Base-by-base conservation (phyloP, 768 basidiomycete species). In the Trametes cinnabarina region DNA sequence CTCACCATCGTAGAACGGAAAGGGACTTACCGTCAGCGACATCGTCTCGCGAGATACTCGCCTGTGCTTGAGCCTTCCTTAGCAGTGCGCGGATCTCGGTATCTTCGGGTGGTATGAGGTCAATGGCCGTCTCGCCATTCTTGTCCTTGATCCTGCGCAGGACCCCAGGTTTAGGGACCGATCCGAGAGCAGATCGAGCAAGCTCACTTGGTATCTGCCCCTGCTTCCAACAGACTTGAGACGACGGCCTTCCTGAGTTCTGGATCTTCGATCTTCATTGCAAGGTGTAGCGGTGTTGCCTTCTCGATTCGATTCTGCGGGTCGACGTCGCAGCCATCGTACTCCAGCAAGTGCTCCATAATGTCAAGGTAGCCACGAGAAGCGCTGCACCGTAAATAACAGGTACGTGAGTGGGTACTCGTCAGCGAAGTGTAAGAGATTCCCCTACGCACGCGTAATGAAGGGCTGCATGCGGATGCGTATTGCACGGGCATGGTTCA, bases 251-350 rank as follows among this genome's bases (percentile, higher is more conserved):
- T 67, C 44, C 89, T 72, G 20, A 84, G 68, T 26, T 84, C 87
- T 2, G 69, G 70, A 59, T 87, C 77, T 32, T 82, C 74, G 42
- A 88, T 70, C 60, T 73, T 71, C 8, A 88, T 71, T 8, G 90
- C 91, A 23, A 91, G 79, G 69, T 93, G 92, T 15, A 94, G 76
- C 3, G 92, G 92, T 0, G 92, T 94, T 7, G 84, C 83, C 9
- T 79, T 79, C 47, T 87, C 84, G 26, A 88, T 67, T 19, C 78
- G 77, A 71, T 93, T 93, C 65, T 82, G 76, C 17, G 84, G 83
- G 69, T 94, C 91, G 49, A 92, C 90, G 66, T 93, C 91, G 73
- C 90, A 92, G 4, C 78, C 81, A 11, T 92, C 88, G 65, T 84
- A 77, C 4, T 81, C 82, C 32, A 94, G 78, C 62, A 94, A 82